Evolutionary conservation across 139 green algal genomes (phyloP).

Genomic region (Yamagishiella unicocca): DNA sequence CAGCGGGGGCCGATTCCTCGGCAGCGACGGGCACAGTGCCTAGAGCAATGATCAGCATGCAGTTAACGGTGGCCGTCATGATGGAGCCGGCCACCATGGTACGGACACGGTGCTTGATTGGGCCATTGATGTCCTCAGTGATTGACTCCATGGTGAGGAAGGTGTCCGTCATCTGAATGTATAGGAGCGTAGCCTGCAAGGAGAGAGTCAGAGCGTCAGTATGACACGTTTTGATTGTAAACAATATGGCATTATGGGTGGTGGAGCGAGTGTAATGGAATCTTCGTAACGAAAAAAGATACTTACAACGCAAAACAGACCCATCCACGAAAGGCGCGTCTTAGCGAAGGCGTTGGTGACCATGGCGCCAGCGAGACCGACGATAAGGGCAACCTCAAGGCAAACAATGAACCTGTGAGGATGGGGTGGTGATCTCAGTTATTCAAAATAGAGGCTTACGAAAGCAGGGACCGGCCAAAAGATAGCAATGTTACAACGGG

Average conservation of each 20-base stretch:
- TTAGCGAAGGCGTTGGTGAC: conserved; percentile 4
- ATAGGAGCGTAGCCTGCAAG: conserved; percentile 34
- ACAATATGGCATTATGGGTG: too few species aligned
- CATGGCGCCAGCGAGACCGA: not conserved
- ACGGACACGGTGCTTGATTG: conserved; percentile 34
- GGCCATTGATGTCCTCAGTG: not conserved
- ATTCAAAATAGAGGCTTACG: too few species aligned
- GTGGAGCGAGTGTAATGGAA: too few species aligned
- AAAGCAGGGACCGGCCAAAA: too few species aligned
- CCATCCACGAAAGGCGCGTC: conserved; percentile 11
- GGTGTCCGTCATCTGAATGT: conserved; percentile 48
- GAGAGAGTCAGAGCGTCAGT: too few species aligned
- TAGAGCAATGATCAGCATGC: conserved; percentile 36
- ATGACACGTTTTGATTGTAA: too few species aligned
- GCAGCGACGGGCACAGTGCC: not conserved
- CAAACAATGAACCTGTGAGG: conserved; percentile 43
- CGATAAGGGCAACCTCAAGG: conserved; percentile 11
- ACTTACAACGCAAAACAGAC: conserved; percentile 35
- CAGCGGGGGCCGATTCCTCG: not conserved
- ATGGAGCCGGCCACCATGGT: conserved; percentile 43
- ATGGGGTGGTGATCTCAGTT: too few species aligned
- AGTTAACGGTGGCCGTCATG: conserved; percentile 46
- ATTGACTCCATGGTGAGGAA: conserved; percentile 26
- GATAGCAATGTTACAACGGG: too few species aligned
- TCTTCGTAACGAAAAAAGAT: not conserved